Percentiles rank a stretch among this genome's conserved stretches.
These are phyloP conservation scores for Coprinellus micaceus DNA, from an alignment of 768 basidiomycete genomes.

Conservation along the genomic window DNA sequence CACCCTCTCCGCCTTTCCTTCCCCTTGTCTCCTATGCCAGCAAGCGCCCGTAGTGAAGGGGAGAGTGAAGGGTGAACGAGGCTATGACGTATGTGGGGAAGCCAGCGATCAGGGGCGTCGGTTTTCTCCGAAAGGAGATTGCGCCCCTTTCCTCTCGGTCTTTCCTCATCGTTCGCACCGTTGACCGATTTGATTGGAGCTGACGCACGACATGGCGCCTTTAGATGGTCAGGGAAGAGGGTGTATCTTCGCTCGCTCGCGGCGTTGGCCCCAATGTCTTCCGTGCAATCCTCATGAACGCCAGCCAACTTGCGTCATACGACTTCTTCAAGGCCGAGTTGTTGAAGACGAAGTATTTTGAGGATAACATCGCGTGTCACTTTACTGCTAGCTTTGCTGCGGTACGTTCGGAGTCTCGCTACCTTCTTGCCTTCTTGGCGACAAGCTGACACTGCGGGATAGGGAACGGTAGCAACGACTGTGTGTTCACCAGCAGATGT, in stretches of 20 bases:
- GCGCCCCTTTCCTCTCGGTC: constrained; percentile 1
- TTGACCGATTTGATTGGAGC: background rate
- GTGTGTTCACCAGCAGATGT: constrained; percentile 89
- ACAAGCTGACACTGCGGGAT: no score
- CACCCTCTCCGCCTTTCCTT: background rate
- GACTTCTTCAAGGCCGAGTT: constrained; percentile 90
- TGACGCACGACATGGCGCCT: constrained; percentile 6
- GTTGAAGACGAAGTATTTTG: constrained; percentile 63
- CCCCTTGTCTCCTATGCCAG: background rate
- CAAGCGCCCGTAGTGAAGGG: no score
- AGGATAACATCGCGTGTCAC: constrained; percentile 81
- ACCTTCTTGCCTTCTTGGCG: no score
- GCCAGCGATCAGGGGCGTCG: background rate
- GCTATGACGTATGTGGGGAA: constrained; percentile 15
- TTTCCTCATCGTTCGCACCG: constrained; percentile 1
- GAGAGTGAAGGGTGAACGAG: no score
- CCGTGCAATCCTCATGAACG: constrained; percentile 86
- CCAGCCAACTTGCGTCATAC: constrained; percentile 90
- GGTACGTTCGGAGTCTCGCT: no score
- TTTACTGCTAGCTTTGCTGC: constrained; percentile 86
- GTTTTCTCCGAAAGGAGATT: background rate
- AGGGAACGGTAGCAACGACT: constrained; percentile 88
- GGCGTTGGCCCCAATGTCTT: constrained; percentile 85
- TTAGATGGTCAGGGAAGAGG: constrained; percentile 88
- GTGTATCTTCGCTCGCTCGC: constrained; percentile 65